Base-by-base conservation (phyloP, 1,284 basidiomycete species). In the Moesziomyces sp. region DNA sequence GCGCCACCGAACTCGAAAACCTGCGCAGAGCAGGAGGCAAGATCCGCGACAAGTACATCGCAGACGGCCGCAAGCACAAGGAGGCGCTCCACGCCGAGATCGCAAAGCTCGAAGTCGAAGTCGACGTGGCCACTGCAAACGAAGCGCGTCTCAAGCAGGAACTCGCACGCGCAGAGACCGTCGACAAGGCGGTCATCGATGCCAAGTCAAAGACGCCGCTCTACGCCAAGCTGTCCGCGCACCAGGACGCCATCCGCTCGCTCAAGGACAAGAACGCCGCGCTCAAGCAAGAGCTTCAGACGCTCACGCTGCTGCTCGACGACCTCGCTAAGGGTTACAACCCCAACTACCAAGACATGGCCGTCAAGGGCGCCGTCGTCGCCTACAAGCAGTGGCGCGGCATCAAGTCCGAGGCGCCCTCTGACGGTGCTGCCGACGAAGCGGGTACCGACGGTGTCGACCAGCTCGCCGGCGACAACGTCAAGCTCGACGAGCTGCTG, bases 321-420 rank as follows among this genome's bases (percentile, higher is more conserved):
- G 88, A 91, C 40, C 88, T 99, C 3, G 89, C 92, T 42, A 82
- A 79, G 10, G 91, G 91, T 0, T 98, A 97, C 86, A 99, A 99
- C 85, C 96, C 96, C 23, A 99, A 99, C 85, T 97, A 97, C 84
- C 93, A 96, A 84, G 96, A 99, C 83, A 98, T 99, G 96, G 95
- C 93, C 10, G 96, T 98, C 62, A 90, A 97, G 45, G 94, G 95
- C 75, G 95, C 96, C 18, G 94, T 97, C 8, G 90, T 94, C 47
- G 94, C 94, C 13, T 98, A 93, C 90, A 92, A 93, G 81, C 89
- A 91, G 59, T 89, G 90, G 90, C 63, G 77, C 56, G 65, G 82
- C 88, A 61, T 63, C 40, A 19, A 58, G 10, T 14, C 56, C 7
- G 35, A 35, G 19, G 48, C 11, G 11, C 54, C 21, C 5, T 50